phyloP scores from a whole-genome alignment of 305 asterid genomes.

The Fraxinus floribunda region DNA sequence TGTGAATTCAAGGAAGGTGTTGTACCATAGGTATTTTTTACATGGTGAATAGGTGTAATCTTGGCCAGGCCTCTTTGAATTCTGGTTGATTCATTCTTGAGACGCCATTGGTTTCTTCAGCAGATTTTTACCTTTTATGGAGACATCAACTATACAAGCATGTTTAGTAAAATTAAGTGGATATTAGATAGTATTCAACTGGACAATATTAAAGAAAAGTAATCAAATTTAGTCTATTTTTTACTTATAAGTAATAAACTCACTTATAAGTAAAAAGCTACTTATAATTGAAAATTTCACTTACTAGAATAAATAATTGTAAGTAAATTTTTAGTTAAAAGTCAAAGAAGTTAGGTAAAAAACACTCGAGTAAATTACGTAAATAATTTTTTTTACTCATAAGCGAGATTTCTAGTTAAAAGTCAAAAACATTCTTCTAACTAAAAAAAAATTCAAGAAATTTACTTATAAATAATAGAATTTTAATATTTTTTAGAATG shows the following conservation, averaged over 20 bases:
- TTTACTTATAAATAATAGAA: neutral
- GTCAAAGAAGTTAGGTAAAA: neutral
- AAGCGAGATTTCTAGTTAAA: neutral
- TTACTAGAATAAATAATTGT: neutral
- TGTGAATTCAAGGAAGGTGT: neutral
- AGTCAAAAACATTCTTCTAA: neutral
- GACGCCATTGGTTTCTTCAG: neutral
- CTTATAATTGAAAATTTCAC: neutral
- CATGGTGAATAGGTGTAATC: neutral
- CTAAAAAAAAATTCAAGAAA: neutral
- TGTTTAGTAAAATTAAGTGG: neutral
- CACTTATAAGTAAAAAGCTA: neutral
- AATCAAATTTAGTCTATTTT: neutral
- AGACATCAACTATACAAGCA: neutral
- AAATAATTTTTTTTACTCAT: neutral
- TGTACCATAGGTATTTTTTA: neutral
- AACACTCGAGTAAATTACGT: neutral
- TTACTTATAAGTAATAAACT: neutral
- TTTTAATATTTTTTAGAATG: no score
- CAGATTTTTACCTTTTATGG: neutral
- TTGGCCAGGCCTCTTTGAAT: neutral
- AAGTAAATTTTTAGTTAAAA: neutral
- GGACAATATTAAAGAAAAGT: neutral
- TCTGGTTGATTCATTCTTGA: neutral
- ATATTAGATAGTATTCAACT: neutral